Conservation (phyloP, 768 basidiomycete species). For the Dacryopinax primogenitus region DNA sequence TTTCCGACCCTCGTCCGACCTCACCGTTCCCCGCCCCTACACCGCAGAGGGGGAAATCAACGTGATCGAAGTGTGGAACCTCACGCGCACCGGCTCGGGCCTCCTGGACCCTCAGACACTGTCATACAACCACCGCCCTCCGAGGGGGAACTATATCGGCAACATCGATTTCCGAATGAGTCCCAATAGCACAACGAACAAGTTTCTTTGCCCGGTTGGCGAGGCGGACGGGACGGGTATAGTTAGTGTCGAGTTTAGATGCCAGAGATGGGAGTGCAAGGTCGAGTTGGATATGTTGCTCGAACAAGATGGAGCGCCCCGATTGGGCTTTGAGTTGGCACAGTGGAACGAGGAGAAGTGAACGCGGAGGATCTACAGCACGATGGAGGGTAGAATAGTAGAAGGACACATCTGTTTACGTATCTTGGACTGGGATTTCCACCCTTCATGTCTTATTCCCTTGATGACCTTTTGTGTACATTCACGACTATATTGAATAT, state of each 20-base stretch:
- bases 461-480: too few species aligned
- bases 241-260: neutral
- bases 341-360: conserved; percentile 4
- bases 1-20: neutral
- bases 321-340: neutral
- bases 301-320: neutral
- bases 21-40: neutral
- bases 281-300: conserved; percentile 1
- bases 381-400: too few species aligned
- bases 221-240: neutral
- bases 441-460: too few species aligned
- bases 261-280: conserved; percentile 6
- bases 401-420: too few species aligned
- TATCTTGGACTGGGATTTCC: too few species aligned
- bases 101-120: neutral
- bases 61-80: conserved; percentile 4
- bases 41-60: neutral
- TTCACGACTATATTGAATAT: too few species aligned
- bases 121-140: neutral
- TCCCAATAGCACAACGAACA: conserved; percentile 5
- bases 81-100: neutral
- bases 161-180: conserved; percentile 6
- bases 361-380: too few species aligned
- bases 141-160: neutral
- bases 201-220: neutral